Percentiles rank a stretch among this genome's conserved stretches.
phyloP scores from a whole-genome alignment of 2,329 filamentous ascomycete species.

The Diaporthe caulivora region DNA sequence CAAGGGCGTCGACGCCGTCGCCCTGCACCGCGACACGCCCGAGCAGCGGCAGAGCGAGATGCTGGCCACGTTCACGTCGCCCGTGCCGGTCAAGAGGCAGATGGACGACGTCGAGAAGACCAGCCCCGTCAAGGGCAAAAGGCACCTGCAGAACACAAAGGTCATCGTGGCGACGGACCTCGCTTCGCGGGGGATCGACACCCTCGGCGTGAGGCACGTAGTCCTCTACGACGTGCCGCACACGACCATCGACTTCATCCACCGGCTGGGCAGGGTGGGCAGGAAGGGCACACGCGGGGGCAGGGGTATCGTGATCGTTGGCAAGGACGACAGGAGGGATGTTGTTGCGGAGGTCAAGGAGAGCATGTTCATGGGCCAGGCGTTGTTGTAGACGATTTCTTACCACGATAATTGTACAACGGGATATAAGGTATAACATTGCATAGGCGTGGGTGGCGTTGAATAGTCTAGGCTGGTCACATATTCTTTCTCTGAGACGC shows the following conservation, averaged over 20 bases:
- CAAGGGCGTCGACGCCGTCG: slow-evolving; percentile 90
- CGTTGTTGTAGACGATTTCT: slow-evolving; percentile 69
- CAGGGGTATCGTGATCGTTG: slow-evolving; percentile 89
- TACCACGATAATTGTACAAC: background rate
- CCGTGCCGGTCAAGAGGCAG: slow-evolving; percentile 52
- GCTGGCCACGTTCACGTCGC: slow-evolving; percentile 78
- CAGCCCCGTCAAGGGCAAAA: slow-evolving; percentile 51
- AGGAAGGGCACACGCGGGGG: slow-evolving; percentile 94
- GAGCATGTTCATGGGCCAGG: slow-evolving; percentile 86
- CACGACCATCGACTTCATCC: slow-evolving; percentile 97
- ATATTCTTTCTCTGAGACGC: background rate
- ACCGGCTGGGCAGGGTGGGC: slow-evolving; percentile 90
- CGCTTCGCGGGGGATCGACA: slow-evolving; percentile 93
- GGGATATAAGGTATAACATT: background rate
- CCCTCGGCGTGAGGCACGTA: slow-evolving; percentile 88
- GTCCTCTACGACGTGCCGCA: slow-evolving; percentile 98
- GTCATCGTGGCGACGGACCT: slow-evolving; percentile 96
- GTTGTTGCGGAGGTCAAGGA: slow-evolving; percentile 92
- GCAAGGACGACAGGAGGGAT: slow-evolving; percentile 89
- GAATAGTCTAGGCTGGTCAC: background rate
- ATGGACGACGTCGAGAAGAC: slow-evolving; percentile 48
- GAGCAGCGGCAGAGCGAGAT: slow-evolving; percentile 83
- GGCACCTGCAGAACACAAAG: slow-evolving; percentile 80
- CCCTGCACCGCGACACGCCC: slow-evolving; percentile 86
- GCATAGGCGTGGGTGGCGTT: slow-evolving; percentile 1